phyloP scores from a whole-genome alignment of 495 filamentous ascomycete species.

The Tuber indicum region DNA sequence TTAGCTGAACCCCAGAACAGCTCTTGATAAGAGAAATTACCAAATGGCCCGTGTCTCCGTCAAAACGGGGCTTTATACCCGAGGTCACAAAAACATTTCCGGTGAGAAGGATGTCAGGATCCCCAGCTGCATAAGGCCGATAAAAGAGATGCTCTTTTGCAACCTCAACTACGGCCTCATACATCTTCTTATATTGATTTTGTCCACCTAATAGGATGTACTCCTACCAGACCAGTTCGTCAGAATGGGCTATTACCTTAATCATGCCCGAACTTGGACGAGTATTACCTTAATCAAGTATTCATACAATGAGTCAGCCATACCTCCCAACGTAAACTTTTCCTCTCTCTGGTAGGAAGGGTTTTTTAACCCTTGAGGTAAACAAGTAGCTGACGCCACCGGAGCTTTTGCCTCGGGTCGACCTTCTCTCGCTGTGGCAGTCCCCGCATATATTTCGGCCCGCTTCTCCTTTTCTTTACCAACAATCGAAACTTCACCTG shows the following conservation, averaged over 20 bases:
- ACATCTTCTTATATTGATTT: constrained; percentile 77
- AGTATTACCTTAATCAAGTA: constrained; percentile 74
- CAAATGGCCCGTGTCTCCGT: constrained; percentile 33
- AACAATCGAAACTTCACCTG: constrained; percentile 4
- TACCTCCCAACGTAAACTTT: constrained; percentile 68
- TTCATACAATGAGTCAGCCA: constrained; percentile 88
- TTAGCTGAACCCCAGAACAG: background rate
- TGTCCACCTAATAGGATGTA: constrained; percentile 70
- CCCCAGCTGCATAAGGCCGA: constrained; percentile 54
- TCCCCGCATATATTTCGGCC: constrained; percentile 8
- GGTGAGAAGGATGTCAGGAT: constrained; percentile 70
- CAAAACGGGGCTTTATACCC: constrained; percentile 19
- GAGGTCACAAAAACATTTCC: constrained; percentile 47
- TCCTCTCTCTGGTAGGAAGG: constrained; percentile 26
- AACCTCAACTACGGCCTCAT: constrained; percentile 62
- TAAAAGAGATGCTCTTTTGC: constrained; percentile 72
- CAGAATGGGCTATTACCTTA: constrained; percentile 51
- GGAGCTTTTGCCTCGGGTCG: background rate
- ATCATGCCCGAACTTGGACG: constrained; percentile 48
- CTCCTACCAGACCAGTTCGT: constrained; percentile 43
- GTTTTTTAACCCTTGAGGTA: constrained; percentile 26
- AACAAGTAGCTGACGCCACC: constrained; percentile 24
- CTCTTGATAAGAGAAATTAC: constrained; percentile 12
- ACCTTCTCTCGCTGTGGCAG: background rate
- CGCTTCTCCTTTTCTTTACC: constrained; percentile 23